These are phyloP conservation scores for Jaltomata sinuosa DNA, from an alignment of 257 asterid genomes.

Conservation along the genomic window DNA sequence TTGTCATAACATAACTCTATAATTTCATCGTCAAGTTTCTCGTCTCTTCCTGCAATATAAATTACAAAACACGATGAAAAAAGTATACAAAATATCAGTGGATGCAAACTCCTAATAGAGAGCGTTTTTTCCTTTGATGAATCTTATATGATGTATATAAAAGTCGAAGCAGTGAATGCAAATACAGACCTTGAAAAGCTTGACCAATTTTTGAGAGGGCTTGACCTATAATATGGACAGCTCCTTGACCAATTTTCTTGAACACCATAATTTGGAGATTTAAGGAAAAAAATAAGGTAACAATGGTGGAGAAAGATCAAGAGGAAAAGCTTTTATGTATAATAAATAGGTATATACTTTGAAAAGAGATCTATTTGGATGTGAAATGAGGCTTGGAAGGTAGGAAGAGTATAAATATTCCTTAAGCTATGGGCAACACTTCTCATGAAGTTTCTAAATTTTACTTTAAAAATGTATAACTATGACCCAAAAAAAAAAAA, in stretches of 20 bases:
- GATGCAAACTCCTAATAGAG: too few relatives aligned
- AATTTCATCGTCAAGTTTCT: conserved; percentile 17
- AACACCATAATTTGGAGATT: neutral
- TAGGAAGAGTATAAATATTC: neutral
- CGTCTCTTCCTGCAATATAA: conserved; percentile 37
- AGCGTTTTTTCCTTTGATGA: neutral
- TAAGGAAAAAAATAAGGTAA: neutral
- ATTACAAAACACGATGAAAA: neutral
- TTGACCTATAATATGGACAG: conserved; percentile 33
- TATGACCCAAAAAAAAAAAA: too few relatives aligned
- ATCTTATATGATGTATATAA: neutral
- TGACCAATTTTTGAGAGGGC: conserved; percentile 41
- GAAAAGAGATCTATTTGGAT: neutral
- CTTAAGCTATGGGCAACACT: neutral
- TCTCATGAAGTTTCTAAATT: neutral
- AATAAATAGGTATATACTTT: neutral
- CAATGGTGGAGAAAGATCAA: neutral
- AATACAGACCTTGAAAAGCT: neutral
- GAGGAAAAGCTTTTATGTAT: neutral
- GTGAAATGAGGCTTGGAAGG: neutral
- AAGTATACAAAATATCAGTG: neutral
- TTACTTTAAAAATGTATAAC: neutral
- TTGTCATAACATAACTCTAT: conserved; percentile 37
- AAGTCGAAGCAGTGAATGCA: neutral
- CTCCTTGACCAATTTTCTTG: neutral